A percentile compares a stretch with the other conserved stretches of the same genome.
Evolutionary conservation across 202 grass and related monocot species (phyloP).

Genomic region (Alloteropsis angusta): DNA sequence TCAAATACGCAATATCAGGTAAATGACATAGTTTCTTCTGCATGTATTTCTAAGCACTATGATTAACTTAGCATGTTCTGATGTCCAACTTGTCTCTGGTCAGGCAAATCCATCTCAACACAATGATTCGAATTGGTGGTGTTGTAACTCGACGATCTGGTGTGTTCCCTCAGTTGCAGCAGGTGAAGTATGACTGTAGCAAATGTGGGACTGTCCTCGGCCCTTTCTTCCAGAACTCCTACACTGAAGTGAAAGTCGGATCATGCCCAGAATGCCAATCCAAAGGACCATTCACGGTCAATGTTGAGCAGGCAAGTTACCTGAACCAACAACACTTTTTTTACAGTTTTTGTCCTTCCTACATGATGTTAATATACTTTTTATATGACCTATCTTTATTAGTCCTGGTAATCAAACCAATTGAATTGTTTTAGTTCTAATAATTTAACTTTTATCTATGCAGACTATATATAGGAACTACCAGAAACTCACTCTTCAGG

Average conservation of each 20-base stretch:
- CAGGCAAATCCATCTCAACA: slow-evolving; percentile 98
- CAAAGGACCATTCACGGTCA: slow-evolving; percentile 93
- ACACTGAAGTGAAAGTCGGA: slow-evolving; percentile 91
- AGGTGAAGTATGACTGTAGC: slow-evolving; percentile 94
- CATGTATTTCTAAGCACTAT: background rate
- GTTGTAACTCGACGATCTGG: slow-evolving; percentile 92
- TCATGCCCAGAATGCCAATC: slow-evolving; percentile 97
- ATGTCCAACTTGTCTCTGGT: slow-evolving; percentile 7
- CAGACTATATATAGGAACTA: slow-evolving; percentile 99
- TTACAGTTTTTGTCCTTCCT: background rate
- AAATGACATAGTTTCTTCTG: background rate
- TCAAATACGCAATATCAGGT: slow-evolving; percentile 97
- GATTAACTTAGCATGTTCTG: slow-evolving; percentile 2
- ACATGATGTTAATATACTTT: background rate
- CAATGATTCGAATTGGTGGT: slow-evolving; percentile 95
- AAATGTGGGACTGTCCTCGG: slow-evolving; percentile 93
- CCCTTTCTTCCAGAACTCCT: slow-evolving; percentile 97
- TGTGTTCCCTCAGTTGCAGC: slow-evolving; percentile 94
- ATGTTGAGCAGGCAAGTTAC: slow-evolving; percentile 76
- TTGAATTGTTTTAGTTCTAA: background rate
- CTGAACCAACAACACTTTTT: background rate
- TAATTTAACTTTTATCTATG: background rate
- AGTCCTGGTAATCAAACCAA: background rate
- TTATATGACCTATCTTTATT: background rate
- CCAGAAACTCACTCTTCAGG: slow-evolving; percentile 92